Evolutionary conservation across 306 rosid species (phyloP).

Genomic region (Hippophae tibetana): DNA sequence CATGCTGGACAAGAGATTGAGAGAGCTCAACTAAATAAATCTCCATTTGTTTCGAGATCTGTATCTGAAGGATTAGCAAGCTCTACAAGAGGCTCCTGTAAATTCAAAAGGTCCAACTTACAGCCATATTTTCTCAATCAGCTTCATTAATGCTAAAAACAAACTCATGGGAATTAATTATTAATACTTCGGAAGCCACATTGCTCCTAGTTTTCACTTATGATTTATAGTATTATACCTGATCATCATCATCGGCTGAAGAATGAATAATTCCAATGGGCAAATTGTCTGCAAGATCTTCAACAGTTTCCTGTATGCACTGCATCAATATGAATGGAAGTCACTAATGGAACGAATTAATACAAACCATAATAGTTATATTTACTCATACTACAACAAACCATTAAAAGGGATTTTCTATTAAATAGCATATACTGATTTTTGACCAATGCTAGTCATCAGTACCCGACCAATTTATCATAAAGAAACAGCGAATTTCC

Average conservation of each 20-base stretch:
- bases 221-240: slow-evolving; percentile 38
- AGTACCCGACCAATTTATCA: too few species aligned
- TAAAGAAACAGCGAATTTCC: too few species aligned
- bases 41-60: too few species aligned
- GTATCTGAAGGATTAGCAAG: too few species aligned
- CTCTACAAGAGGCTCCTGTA: slow-evolving; percentile 46
- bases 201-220: not conserved
- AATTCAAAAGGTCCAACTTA: slow-evolving; percentile 22
- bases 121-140: not conserved
- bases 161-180: too few species aligned
- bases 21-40: too few species aligned
- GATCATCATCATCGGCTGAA: slow-evolving; percentile 53
- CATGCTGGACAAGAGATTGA: too few species aligned
- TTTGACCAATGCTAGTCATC: too few species aligned
- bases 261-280: slow-evolving; percentile 44
- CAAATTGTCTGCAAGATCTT: slow-evolving; percentile 34
- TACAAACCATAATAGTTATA: not conserved
- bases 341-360: not conserved
- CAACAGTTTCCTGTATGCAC: slow-evolving; percentile 49
- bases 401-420: not conserved
- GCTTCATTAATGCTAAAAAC: too few species aligned
- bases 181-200: too few species aligned
- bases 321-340: slow-evolving; percentile 24
- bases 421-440: not conserved
- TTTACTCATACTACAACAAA: not conserved